Percentiles rank a stretch among this genome's conserved stretches.
These are phyloP conservation scores for Tetrahymena malaccensis DNA, from an alignment of 73 alveolate species.

Conservation along the genomic window DNA sequence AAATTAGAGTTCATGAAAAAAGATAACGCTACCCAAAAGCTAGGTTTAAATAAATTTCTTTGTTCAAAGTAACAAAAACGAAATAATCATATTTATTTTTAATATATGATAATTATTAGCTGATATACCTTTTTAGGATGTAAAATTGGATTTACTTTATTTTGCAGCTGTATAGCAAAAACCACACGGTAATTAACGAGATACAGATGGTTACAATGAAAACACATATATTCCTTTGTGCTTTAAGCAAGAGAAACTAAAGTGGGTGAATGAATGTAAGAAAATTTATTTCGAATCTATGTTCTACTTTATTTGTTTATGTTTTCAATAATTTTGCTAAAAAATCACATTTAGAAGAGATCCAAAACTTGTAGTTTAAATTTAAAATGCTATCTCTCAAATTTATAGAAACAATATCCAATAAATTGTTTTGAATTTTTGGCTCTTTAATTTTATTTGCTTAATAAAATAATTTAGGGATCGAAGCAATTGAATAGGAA, in stretches of 20 bases:
- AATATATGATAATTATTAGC: neutral
- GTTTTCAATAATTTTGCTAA: neutral
- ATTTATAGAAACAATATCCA: too few relatives aligned
- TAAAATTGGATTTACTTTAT: neutral
- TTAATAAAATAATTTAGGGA: neutral
- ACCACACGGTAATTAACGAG: neutral
- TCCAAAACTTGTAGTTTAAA: too few relatives aligned
- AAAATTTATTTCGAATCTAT: neutral
- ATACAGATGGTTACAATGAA: neutral
- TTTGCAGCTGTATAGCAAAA: neutral
- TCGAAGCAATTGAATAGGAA: neutral
- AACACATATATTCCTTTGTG: neutral
- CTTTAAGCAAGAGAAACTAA: neutral
- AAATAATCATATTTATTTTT: neutral
- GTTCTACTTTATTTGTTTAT: neutral
- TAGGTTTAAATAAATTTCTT: neutral
- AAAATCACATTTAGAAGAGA: too few relatives aligned
- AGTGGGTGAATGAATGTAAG: neutral
- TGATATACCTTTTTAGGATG: neutral
- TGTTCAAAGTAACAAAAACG: neutral
- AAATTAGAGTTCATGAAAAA: neutral
- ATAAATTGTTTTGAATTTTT: too few relatives aligned
- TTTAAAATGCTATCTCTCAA: neutral
- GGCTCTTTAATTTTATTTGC: neutral
- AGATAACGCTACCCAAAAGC: neutral